Evolutionary conservation across 768 basidiomycete genomes (phyloP), one percentile per base, ranked within the genome.

Genomic region (Hebeloma cylindrosporum): DNA sequence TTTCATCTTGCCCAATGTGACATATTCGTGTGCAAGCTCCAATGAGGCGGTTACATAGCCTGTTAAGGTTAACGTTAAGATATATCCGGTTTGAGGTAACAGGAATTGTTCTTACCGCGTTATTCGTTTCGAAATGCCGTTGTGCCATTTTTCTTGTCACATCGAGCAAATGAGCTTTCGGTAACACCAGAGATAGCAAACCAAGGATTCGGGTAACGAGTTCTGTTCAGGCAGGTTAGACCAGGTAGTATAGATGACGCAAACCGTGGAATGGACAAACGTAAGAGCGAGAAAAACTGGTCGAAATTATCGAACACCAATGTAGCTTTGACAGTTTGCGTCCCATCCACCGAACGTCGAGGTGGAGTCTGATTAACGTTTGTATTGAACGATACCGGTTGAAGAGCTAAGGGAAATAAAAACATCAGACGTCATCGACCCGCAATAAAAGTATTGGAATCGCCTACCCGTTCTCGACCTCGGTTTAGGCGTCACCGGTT

Each of bases 11-110:
- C 94, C 93, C 1, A 97, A 73, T 26, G 75, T 78, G 33, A 82
- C 68, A 55, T 93, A 93, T 60, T 93, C 90, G 43, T 81, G 74
- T 0, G 87, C 93, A 5, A 95, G 75, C 31, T 84, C 79, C 1
- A 83, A 67, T 2, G 87, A 93, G 1, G 78, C 67, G 1, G 63
- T 62, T 14, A 88, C 69, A 59, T 81, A 90, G 9, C 71, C 85
- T 89, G n/a, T n/a, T n/a, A n/a, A n/a, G n/a, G n/a, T n/a, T n/a
- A n/a, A n/a, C n/a, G n/a, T n/a, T n/a, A n/a, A n/a, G n/a, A n/a
- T n/a, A n/a, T n/a, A n/a, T n/a, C n/a, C n/a, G n/a, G n/a, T n/a
- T n/a, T n/a, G n/a, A n/a, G n/a, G n/a, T n/a, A n/a, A n/a, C n/a
- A n/a, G n/a, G n/a, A n/a, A n/a, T n/a, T n/a, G n/a, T n/a, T 7